Conservation (phyloP, 1,139 yeast species). For the Yamadazyma dushanensis region DNA sequence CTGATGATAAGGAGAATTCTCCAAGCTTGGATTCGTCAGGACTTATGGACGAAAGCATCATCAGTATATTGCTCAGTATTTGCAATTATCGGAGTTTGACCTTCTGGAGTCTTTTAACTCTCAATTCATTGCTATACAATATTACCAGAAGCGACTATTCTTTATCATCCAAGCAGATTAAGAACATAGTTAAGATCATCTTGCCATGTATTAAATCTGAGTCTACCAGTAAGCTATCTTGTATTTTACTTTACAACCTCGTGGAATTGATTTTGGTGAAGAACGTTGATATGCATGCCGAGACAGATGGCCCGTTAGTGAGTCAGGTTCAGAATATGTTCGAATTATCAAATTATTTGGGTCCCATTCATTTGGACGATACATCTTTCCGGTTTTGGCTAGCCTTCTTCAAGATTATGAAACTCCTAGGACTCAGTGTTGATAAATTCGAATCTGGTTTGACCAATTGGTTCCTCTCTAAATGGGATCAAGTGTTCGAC, state of each 20-base stretch:
- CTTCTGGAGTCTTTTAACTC: constrained; percentile 11
- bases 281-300: constrained; percentile 1
- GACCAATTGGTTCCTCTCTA: constrained; percentile 45
- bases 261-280: constrained; percentile 6
- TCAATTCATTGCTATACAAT: constrained; percentile 13
- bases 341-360: constrained; percentile 58
- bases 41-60: not conserved
- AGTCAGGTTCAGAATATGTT: constrained; percentile 49
- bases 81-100: constrained; percentile 7
- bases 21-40: not conserved
- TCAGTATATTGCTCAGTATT: constrained; percentile 5
- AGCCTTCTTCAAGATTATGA: constrained; percentile 35
- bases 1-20: not conserved
- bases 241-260: constrained; percentile 10
- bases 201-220: constrained; percentile 13
- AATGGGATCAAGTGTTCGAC: constrained; percentile 13
- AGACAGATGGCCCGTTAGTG: constrained; percentile 19
- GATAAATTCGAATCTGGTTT: constrained; percentile 24
- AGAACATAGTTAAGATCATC: constrained; percentile 8
- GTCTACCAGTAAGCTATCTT: constrained; percentile 8
- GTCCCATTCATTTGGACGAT: constrained; percentile 49
- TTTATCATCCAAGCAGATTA: constrained; percentile 3
- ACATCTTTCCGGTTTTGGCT: constrained; percentile 59
- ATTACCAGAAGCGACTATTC: constrained; percentile 1
- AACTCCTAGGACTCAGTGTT: constrained; percentile 10